phyloP scores from a whole-genome alignment of 2,329 filamentous ascomycete species.

The Alternaria triticina region DNA sequence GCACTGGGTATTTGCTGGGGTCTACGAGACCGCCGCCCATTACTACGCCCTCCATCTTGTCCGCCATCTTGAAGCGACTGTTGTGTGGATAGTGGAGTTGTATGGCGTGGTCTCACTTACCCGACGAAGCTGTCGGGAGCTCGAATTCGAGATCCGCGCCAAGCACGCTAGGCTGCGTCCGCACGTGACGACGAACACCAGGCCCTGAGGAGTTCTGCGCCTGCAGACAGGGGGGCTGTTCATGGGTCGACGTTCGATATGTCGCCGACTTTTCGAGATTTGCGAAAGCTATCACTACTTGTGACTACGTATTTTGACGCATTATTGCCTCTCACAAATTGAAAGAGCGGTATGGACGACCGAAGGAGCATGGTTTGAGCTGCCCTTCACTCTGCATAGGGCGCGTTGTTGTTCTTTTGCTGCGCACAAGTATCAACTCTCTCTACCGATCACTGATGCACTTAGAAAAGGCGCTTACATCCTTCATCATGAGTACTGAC shows the following conservation, averaged over 20 bases:
- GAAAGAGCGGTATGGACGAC: not conserved
- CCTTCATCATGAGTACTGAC: not conserved
- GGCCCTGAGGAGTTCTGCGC: not conserved
- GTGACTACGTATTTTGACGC: not conserved
- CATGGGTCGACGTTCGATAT: not conserved
- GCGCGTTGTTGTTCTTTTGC: not conserved
- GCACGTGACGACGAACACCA: constrained; percentile 14
- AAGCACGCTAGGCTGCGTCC: constrained; percentile 16
- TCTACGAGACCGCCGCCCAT: constrained; percentile 29
- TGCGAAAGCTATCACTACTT: not conserved
- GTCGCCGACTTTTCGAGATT: not conserved
- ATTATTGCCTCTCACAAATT: not conserved
- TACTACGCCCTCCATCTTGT: constrained; percentile 46
- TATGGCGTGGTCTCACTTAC: constrained; percentile 4
- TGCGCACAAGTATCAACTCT: not conserved
- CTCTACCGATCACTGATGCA: not conserved
- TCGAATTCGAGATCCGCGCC: constrained; percentile 17
- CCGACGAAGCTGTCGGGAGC: constrained; percentile 20
- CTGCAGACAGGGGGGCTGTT: not conserved
- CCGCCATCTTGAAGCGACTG: constrained; percentile 35
- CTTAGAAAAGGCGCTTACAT: not conserved
- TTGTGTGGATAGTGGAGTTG: constrained; percentile 7
- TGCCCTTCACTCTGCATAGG: not conserved
- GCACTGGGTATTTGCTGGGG: constrained; percentile 42
- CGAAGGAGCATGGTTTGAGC: not conserved